These are phyloP conservation scores for Saussurea involucrata DNA, from an alignment of 129 eudicot species.

Conservation along the genomic window DNA sequence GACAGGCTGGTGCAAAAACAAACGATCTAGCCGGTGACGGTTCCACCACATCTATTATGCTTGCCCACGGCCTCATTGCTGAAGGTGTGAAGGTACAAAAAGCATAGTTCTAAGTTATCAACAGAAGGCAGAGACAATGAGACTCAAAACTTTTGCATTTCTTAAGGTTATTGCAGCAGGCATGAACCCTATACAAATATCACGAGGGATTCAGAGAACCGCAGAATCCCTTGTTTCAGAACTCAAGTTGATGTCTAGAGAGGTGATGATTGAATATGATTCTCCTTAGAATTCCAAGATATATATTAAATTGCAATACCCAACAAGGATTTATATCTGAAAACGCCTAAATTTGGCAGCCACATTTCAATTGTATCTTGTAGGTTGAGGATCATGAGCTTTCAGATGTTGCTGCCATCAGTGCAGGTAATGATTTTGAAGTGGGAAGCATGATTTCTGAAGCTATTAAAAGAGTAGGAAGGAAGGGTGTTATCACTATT, in stretches of 20 bases:
- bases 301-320: neutral
- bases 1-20: conserved; percentile 94
- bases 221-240: conserved; percentile 72
- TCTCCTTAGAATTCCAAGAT: neutral
- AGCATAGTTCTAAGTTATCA: neutral
- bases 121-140: neutral
- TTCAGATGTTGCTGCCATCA: conserved; percentile 78
- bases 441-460: conserved; percentile 80
- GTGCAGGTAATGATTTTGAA: conserved; percentile 77
- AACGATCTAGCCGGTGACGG: conserved; percentile 97
- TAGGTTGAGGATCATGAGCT: conserved; percentile 95
- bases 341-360: conserved; percentile 23
- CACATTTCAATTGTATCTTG: conserved; percentile 9
- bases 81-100: conserved; percentile 82
- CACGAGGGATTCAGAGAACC: conserved; percentile 85
- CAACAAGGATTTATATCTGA: conserved; percentile 15
- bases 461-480: conserved; percentile 69
- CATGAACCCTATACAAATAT: conserved; percentile 65
- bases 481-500: conserved; percentile 63
- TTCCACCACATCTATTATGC: conserved; percentile 82
- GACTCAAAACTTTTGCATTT: conserved; percentile 1
- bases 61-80: conserved; percentile 86
- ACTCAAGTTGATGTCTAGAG: conserved; percentile 68
- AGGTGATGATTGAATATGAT: conserved; percentile 40
- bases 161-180: conserved; percentile 86